Conservation (phyloP, 2,329 filamentous ascomycete genomes). For the Aspergillus texensis region DNA sequence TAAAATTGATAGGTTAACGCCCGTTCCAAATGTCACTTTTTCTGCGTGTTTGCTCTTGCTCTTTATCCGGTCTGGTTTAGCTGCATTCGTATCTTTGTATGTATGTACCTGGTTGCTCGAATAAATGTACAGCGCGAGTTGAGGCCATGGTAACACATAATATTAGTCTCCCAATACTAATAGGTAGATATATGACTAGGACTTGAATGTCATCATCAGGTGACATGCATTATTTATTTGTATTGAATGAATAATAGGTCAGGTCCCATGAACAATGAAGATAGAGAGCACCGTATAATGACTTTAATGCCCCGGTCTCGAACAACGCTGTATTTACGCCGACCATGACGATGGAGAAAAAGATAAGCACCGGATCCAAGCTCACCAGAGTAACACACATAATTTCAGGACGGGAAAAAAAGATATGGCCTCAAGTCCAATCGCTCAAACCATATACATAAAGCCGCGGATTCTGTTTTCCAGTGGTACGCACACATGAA, state of each 20-base stretch:
- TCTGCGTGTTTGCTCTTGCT: not conserved
- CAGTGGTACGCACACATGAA: constrained; percentile 7
- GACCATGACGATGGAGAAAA: constrained; percentile 7
- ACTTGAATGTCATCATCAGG: not conserved
- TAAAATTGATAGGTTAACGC: not conserved
- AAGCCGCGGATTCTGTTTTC: not conserved
- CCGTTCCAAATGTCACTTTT: not conserved
- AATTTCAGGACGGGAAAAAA: not conserved
- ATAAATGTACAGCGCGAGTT: not conserved
- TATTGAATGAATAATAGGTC: not conserved
- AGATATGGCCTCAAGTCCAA: constrained; percentile 6
- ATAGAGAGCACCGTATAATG: constrained; percentile 1
- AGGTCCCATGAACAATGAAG: not conserved
- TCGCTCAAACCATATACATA: constrained; percentile 25
- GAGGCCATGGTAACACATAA: not conserved
- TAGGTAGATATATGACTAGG: not conserved
- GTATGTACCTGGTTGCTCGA: not conserved
- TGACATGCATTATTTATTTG: not conserved
- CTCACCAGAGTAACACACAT: constrained; percentile 16
- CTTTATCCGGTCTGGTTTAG: not conserved
- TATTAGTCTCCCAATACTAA: not conserved
- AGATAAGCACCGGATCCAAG: not conserved
- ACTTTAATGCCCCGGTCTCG: not conserved
- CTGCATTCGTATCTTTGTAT: constrained; percentile 1
- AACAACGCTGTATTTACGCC: constrained; percentile 12